phyloP scores from a whole-genome alignment of 441 rosid genomes.

The Metrosideros polymorpha region DNA sequence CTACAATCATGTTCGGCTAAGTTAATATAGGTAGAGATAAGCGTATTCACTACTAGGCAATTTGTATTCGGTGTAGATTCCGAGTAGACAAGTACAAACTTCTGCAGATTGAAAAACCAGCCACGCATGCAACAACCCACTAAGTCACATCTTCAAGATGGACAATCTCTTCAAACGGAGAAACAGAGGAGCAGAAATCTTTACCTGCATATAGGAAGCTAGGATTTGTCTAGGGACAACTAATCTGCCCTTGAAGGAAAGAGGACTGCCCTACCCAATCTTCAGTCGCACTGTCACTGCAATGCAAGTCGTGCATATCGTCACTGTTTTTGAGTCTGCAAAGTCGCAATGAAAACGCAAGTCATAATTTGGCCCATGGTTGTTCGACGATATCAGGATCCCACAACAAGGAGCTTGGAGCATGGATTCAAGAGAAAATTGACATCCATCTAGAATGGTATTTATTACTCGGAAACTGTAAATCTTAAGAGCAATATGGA shows the following conservation, averaged over 20 bases:
- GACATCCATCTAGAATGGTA: background rate
- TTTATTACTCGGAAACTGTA: background rate
- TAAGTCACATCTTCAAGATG: background rate
- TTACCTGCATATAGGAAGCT: background rate
- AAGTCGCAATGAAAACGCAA: background rate
- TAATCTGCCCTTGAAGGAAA: background rate
- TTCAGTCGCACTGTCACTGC: background rate
- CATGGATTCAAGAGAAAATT: background rate
- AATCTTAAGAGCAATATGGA: background rate
- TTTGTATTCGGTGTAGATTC: background rate
- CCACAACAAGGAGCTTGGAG: background rate
- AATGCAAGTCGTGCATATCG: background rate
- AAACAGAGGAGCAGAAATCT: background rate
- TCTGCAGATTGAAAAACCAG: background rate
- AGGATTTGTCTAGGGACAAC: background rate
- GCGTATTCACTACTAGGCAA: background rate
- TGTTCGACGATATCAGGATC: background rate
- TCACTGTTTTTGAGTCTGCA: background rate
- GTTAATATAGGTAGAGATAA: background rate
- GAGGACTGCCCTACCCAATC: background rate
- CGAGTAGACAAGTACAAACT: background rate
- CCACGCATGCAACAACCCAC: background rate
- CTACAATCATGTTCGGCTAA: background rate
- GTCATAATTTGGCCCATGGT: background rate
- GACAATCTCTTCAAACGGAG: background rate